A percentile compares a stretch with the other conserved stretches of the same genome.
Evolutionary conservation across 1,284 basidiomycete genomes (phyloP).

Genomic region (Coniferiporia weirii): DNA sequence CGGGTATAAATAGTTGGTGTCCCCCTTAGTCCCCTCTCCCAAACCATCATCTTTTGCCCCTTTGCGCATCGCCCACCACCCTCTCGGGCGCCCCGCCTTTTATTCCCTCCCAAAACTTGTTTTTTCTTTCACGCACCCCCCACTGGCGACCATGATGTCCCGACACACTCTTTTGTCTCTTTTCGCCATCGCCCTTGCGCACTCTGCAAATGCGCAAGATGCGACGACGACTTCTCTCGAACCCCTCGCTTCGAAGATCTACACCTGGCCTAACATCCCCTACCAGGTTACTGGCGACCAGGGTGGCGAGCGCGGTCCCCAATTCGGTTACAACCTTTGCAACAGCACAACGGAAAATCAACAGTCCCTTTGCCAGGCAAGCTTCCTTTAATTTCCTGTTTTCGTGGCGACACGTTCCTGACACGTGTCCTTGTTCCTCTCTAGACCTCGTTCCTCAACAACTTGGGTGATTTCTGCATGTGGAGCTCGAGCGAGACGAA

Average conservation of each 20-base stretch:
- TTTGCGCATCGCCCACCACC: not conserved
- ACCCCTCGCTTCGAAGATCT: conserved; percentile 20
- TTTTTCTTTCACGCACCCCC: not conserved
- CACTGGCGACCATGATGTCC: conserved; percentile 15
- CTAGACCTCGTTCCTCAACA: conserved; percentile 18
- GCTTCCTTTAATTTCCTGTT: not conserved
- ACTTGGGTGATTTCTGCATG: conserved; percentile 26
- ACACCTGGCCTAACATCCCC: conserved; percentile 29
- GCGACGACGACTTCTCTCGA: conserved; percentile 17
- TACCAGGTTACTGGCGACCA: conserved; percentile 49
- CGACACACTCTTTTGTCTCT: conserved; percentile 21
- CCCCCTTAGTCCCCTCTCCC: not conserved
- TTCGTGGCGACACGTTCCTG: conserved; percentile 11
- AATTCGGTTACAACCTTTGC: conserved; percentile 63
- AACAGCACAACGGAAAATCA: conserved; percentile 64
- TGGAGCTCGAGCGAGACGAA: conserved; percentile 26
- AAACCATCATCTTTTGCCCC: conserved; percentile 5
- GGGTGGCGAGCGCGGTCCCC: conserved; percentile 45
- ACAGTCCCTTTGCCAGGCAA: conserved; percentile 53
- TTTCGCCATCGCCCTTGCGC: conserved; percentile 14
- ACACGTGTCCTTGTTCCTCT: not conserved
- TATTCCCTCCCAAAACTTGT: not conserved
- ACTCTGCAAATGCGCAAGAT: conserved; percentile 14
- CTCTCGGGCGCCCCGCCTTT: not conserved
- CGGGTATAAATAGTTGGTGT: conserved; percentile 9